Conservation (phyloP, 2,329 filamentous ascomycete genomes). For the Exophiala xenobiotica region DNA sequence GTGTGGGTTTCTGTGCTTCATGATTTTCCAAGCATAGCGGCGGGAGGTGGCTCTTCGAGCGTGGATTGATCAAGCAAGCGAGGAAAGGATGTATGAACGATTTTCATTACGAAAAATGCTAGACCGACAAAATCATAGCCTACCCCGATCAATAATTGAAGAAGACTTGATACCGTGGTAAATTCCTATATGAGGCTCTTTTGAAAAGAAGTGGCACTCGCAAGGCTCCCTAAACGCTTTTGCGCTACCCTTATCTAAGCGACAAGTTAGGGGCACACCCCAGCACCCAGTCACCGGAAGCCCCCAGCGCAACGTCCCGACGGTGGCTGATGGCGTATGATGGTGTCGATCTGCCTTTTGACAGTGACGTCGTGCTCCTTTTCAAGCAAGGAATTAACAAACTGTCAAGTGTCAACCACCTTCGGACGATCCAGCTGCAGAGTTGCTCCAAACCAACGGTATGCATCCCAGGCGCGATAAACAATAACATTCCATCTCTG, state of each 20-base stretch:
- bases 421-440: too few species aligned
- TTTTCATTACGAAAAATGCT: constrained; percentile 15
- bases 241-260: too few species aligned
- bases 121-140: constrained; percentile 12
- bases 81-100: constrained; percentile 21
- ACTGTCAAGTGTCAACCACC: too few species aligned
- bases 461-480: neutral
- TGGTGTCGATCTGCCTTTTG: too few species aligned
- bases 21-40: constrained; percentile 21
- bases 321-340: too few species aligned
- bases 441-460: neutral
- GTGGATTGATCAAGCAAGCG: constrained; percentile 5
- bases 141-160: too few species aligned
- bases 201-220: too few species aligned
- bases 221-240: too few species aligned
- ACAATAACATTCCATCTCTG: neutral
- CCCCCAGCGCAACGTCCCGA: neutral
- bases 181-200: too few species aligned
- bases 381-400: neutral
- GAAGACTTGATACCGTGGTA: too few species aligned
- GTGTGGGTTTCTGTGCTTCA: constrained; percentile 16
- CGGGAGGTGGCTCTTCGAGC: neutral
- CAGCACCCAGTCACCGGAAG: neutral
- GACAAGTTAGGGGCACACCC: too few species aligned
- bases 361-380: constrained; percentile 3